These are phyloP conservation scores for Hibiscus tridactylites DNA, from an alignment of 345 rosid species.

Conservation along the genomic window DNA sequence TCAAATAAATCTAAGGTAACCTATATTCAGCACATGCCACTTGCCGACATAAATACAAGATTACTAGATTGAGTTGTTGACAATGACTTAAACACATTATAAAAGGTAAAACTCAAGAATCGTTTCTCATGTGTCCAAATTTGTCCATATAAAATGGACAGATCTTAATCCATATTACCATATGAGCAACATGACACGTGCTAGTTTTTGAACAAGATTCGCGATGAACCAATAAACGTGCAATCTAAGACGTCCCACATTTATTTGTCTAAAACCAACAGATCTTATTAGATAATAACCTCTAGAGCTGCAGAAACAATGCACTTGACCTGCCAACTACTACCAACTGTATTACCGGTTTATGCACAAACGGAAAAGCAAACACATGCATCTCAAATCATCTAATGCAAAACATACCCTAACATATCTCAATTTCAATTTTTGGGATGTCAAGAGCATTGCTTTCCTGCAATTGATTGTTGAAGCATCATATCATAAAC, in stretches of 20 bases:
- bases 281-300: neutral
- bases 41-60: neutral
- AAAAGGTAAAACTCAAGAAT: neutral
- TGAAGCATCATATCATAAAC: too few relatives aligned
- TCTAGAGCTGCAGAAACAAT: neutral
- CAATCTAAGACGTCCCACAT: neutral
- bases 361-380: neutral
- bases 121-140: neutral
- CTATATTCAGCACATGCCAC: neutral
- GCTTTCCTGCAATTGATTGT: too few relatives aligned
- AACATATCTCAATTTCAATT: too few relatives aligned
- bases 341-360: neutral
- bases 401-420: too few relatives aligned
- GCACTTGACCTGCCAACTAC: neutral
- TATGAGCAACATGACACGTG: conserved; percentile 1
- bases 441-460: too few relatives aligned
- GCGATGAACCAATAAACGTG: neutral
- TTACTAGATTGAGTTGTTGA: neutral
- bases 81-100: neutral
- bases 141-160: neutral
- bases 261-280: neutral
- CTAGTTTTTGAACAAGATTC: neutral
- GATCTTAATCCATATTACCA: neutral
- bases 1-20: neutral
- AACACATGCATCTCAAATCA: too few relatives aligned